Evolutionary conservation across 177 flowering plant species (phyloP), one percentile per base, ranked within the genome.

Genomic region (Vitis hybrid): DNA sequence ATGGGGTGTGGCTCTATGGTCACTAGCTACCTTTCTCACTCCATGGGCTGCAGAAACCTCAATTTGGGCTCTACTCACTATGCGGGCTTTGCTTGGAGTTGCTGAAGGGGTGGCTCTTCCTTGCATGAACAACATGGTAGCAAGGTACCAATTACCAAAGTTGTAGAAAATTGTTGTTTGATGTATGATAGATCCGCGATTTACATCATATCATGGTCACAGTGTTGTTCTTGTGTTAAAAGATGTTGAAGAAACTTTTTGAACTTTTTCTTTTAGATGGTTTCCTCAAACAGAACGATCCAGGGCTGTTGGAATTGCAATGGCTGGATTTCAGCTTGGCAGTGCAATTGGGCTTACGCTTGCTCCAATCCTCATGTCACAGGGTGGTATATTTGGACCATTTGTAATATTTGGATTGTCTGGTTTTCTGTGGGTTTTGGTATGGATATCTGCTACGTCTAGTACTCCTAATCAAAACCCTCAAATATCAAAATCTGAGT

Each of bases 41-140:
- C 98, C 98, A 14, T 93, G 95, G 95, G 98, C 99, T 68, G 98
- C 97, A 2, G 92, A 92, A 73, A 79, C 84, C 66, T 89, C 95
- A 56, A 47, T 95, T 11, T 90, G 81, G 89, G 89, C 90, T 14
- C 80, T 95, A 38, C 94, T 93, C 77, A 77, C 79, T 0, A 80
- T 79, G 83, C 84, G 98, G 58, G 88, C 82, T 67, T 71, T 87
- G 78, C 94, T 93, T 73, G 99, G 99, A 22, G 47, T 89, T 47
- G 99, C 99, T 1, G 99, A 93, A 86, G 99, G 99, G 11, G 99
- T 93, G 51, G 98, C 97, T 65, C 97, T 95, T 85, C 99, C 99
- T 83, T 84, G 93, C 84, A 95, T 95, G 99, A 95, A 95, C 88
- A 89, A 92, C 80, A 92, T 95, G 97, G 84, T 95, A 18, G 82